Conservation (phyloP, 805 yeast genomes). For the Yamadazyma endophytica region DNA sequence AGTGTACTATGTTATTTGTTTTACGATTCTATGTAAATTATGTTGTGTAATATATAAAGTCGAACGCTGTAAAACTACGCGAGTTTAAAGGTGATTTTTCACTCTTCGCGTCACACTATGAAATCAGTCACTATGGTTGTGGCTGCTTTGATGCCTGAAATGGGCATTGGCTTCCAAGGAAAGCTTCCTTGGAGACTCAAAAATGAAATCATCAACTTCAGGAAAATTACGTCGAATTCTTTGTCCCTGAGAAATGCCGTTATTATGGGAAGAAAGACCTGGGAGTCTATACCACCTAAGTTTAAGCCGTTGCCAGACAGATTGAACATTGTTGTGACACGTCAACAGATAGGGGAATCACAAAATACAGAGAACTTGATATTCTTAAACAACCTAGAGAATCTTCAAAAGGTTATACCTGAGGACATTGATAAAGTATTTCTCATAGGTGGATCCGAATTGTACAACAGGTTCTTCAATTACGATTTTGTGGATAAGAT, state of each 20-base stretch:
- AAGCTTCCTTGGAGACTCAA: slow-evolving; percentile 82
- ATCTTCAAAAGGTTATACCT: slow-evolving; percentile 17
- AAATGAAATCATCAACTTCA: slow-evolving; percentile 83
- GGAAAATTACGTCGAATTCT: slow-evolving; percentile 55
- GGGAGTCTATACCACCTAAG: slow-evolving; percentile 86
- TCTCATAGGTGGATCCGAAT: slow-evolving; percentile 90
- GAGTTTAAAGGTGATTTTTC: too few species aligned
- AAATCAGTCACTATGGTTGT: slow-evolving; percentile 52
- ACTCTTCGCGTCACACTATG: too few species aligned
- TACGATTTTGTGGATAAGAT: slow-evolving; percentile 47
- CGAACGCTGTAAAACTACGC: too few species aligned
- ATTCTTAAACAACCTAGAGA: slow-evolving; percentile 22
- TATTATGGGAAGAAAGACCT: slow-evolving; percentile 93
- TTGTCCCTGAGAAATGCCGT: slow-evolving; percentile 58
- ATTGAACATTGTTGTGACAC: slow-evolving; percentile 69
- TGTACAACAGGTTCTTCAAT: slow-evolving; percentile 57
- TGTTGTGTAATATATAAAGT: too few species aligned
- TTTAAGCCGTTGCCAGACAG: slow-evolving; percentile 82
- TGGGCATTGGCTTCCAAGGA: slow-evolving; percentile 84
- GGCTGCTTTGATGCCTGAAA: slow-evolving; percentile 75
- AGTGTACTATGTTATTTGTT: slow-evolving; percentile 3
- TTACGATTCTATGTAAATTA: slow-evolving; percentile 2
- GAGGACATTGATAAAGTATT: slow-evolving; percentile 54
- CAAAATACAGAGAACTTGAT: slow-evolving; percentile 20
- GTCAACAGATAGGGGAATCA: slow-evolving; percentile 26